phyloP scores from a whole-genome alignment of 176 grass and related monocot genomes.

The Elaeis guineensis region DNA sequence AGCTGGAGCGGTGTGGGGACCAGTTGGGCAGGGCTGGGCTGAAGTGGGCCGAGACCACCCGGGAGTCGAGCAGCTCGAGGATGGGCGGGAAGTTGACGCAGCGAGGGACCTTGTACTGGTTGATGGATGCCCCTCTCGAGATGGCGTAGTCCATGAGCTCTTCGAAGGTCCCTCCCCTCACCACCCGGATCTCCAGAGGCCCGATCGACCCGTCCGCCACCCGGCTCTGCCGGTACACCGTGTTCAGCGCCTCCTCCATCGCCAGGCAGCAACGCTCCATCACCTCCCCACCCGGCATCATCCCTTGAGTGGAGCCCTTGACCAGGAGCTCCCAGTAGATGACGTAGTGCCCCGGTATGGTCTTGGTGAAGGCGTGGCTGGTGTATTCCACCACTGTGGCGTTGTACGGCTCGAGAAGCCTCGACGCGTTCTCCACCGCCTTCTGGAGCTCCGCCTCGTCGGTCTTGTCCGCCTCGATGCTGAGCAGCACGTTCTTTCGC shows the following conservation, averaged over 20 bases:
- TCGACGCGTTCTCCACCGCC: conserved; percentile 44
- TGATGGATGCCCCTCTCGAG: conserved; percentile 52
- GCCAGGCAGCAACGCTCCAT: conserved; percentile 45
- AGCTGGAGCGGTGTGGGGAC: conserved; percentile 3
- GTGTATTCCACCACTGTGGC: conserved; percentile 58
- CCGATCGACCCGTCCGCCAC: conserved; percentile 52
- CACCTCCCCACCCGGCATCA: neutral
- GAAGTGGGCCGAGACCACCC: conserved; percentile 50
- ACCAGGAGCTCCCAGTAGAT: conserved; percentile 62
- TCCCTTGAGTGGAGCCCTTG: neutral
- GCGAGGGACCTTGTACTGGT: conserved; percentile 76
- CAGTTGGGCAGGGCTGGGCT: conserved; percentile 40
- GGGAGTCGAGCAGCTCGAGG: conserved; percentile 56
- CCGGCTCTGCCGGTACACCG: conserved; percentile 45
- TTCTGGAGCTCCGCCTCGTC: conserved; percentile 69
- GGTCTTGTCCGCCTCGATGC: conserved; percentile 69
- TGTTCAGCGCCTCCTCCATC: conserved; percentile 57
- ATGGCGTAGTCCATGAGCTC: conserved; percentile 78
- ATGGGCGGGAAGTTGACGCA: conserved; percentile 59
- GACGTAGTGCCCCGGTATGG: conserved; percentile 69
- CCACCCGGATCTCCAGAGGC: conserved; percentile 54
- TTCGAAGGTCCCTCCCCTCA: conserved; percentile 51
- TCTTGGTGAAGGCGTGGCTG: conserved; percentile 40
- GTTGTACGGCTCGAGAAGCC: conserved; percentile 24
- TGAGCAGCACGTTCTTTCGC: conserved; percentile 64